phyloP scores from a whole-genome alignment of 1,139 yeast species.

The Zygoascus meyerae region DNA sequence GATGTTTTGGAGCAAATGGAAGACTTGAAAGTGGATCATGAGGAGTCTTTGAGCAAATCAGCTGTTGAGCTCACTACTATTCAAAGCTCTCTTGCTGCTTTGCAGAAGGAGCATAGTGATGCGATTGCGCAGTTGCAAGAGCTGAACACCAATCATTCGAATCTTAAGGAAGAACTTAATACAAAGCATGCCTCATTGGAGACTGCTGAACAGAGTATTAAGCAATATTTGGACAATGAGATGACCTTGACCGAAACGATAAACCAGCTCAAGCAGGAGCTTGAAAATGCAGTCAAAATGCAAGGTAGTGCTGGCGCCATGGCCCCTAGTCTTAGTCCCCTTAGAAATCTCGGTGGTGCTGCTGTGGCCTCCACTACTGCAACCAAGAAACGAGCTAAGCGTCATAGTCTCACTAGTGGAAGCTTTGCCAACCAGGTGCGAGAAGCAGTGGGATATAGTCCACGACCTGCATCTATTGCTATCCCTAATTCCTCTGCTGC shows the following conservation, averaged over 20 bases:
- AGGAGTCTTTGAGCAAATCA: constrained; percentile 50
- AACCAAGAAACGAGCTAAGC: constrained; percentile 30
- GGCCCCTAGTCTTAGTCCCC: constrained; percentile 27
- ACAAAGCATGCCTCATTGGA: constrained; percentile 54
- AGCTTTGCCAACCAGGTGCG: constrained; percentile 13
- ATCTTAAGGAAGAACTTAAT: constrained; percentile 50
- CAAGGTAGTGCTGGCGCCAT: constrained; percentile 28
- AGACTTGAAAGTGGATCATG: constrained; percentile 46
- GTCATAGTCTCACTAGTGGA: constrained; percentile 28
- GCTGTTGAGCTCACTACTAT: constrained; percentile 47
- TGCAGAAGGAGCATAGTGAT: constrained; percentile 52
- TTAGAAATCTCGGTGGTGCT: constrained; percentile 21
- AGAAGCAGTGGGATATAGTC: constrained; percentile 28
- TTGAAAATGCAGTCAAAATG: constrained; percentile 41
- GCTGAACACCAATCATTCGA: constrained; percentile 51
- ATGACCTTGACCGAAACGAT: constrained; percentile 53
- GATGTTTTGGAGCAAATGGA: constrained; percentile 27
- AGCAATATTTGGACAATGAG: constrained; percentile 29
- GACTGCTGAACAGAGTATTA: constrained; percentile 26
- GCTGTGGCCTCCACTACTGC: constrained; percentile 18
- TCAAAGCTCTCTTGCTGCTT: constrained; percentile 42
- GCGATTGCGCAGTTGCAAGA: constrained; percentile 61
- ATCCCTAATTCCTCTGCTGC: constrained; percentile 20
- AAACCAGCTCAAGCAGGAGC: constrained; percentile 61
- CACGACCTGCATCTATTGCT: constrained; percentile 35